Percentiles rank a stretch among this genome's conserved stretches.
These are phyloP conservation scores for Phytophthora melonis DNA, from an alignment of 352 stramenopile species.

Conservation along the genomic window DNA sequence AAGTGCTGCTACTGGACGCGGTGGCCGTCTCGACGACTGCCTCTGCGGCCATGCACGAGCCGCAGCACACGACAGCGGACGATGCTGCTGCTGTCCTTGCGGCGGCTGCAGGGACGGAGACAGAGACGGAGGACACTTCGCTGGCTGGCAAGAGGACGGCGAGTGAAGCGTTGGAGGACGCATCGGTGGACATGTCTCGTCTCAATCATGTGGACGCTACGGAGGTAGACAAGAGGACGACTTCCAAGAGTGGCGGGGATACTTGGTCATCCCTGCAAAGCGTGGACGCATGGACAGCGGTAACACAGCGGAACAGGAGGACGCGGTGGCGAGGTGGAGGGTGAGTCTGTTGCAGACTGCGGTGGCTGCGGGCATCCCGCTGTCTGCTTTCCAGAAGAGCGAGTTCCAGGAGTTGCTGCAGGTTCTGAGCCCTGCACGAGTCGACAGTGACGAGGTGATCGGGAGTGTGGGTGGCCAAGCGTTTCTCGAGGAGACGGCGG, in stretches of 20 bases:
- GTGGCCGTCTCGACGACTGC: conserved; percentile 4
- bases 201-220: conserved; percentile 7
- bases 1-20: conserved; percentile 38
- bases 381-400: conserved; percentile 48
- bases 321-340: conserved; percentile 29
- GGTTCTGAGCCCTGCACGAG: conserved; percentile 24
- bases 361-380: conserved; percentile 47
- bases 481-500: conserved; percentile 54
- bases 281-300: conserved; percentile 28
- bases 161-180: conserved; percentile 28
- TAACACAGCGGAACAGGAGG: conserved; percentile 8
- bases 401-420: conserved; percentile 60
- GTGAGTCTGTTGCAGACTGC: conserved; percentile 42
- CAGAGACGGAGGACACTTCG: conserved; percentile 1
- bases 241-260: conserved; percentile 9
- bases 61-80: conserved; percentile 13
- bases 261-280: conserved; percentile 22
- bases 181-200: conserved; percentile 10
- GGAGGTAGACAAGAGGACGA: conserved; percentile 8
- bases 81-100: conserved; percentile 9
- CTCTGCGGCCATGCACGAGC: conserved; percentile 4
- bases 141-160: conserved; percentile 20
- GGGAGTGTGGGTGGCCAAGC: conserved; percentile 33
- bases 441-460: conserved; percentile 20
- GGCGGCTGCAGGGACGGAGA: neutral